Evolutionary conservation across 345 rosid species (phyloP).

Genomic region (Acer saccharum): DNA sequence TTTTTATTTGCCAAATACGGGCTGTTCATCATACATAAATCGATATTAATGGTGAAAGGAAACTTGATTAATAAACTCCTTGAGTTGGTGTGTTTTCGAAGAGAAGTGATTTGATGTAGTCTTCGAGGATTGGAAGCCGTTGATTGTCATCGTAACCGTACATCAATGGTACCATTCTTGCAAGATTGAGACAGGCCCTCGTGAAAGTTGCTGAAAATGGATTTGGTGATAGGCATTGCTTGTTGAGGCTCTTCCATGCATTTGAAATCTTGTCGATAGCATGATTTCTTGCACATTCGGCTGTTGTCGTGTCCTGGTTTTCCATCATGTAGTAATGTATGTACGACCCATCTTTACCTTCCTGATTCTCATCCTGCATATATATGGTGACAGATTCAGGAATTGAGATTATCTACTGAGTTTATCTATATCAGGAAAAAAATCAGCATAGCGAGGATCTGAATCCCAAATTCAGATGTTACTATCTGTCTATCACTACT

Average conservation of each 20-base stretch:
- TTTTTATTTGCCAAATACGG: too few relatives aligned
- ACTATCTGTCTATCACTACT: too few relatives aligned
- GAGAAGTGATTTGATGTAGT: conserved; percentile 32
- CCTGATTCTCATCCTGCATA: conserved; percentile 55
- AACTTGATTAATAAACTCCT: conserved; percentile 16
- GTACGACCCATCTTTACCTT: conserved; percentile 62
- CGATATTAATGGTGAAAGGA: too few relatives aligned
- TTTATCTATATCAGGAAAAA: too few relatives aligned
- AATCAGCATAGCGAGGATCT: too few relatives aligned
- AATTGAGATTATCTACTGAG: too few relatives aligned
- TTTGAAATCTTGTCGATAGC: conserved; percentile 44
- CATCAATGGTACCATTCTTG: conserved; percentile 64
- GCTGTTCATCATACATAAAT: too few relatives aligned
- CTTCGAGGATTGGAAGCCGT: conserved; percentile 43
- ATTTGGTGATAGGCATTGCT: conserved; percentile 39
- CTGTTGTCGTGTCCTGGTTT: conserved; percentile 22
- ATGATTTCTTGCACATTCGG: conserved; percentile 35
- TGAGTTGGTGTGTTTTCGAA: background rate
- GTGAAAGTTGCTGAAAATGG: conserved; percentile 38
- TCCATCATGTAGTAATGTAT: conserved; percentile 56
- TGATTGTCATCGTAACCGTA: conserved; percentile 42
- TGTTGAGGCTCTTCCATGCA: conserved; percentile 59
- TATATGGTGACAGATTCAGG: background rate
- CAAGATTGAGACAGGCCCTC: conserved; percentile 42
- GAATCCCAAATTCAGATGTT: too few relatives aligned